Evolutionary conservation across 2,329 filamentous ascomycete species (phyloP), one percentile per base, ranked within the genome.

Genomic region (Exserohilum turcica): DNA sequence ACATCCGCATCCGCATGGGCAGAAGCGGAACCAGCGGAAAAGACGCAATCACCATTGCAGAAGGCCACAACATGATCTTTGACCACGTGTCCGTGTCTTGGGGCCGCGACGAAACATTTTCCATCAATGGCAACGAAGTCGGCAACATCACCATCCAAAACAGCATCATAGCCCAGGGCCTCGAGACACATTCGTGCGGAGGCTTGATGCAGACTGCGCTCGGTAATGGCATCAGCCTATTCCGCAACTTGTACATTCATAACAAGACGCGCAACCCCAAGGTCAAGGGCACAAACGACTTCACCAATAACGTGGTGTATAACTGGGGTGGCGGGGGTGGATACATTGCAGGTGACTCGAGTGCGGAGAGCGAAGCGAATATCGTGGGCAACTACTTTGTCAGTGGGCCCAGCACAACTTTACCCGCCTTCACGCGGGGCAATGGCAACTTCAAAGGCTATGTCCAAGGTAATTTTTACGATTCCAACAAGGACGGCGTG

Each of bases 361-460:
- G 63, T 0, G 80, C 77, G 4, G 61, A 74, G 21, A 82, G 78
- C 46, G 75, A 78, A 43, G 80, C 76, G 5, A 82, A 84, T 55
- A 80, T 84, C 49, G 73, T 83, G 46, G 79, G 80, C 54, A 84
- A 84, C 67, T 84, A 84, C 66, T 84, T 83, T 67, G 80, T 84
- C 54, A 78, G 77, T 2, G 82, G 82, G 0, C 82, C 81, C 0
- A 77, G 73, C 39, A 83, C 81, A 3, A 76, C 68, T 21, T 76
- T 78, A 2, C 74, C 78, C 1, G 79, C 80, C 0, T 84, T 83
- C 56, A 83, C 80, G 1, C 76, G 81, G n/a, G 80, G 82, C n/a
- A 83, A 83, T 49, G 73, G 66, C 2, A 79, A 80, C 43, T 84
- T 83, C 70, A 79, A 80, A 35, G 81, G 77, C 13, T 84, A 82